These are phyloP conservation scores for Tinospora cordifolia DNA, from an alignment of 164 flowering plant species.

Conservation along the genomic window DNA sequence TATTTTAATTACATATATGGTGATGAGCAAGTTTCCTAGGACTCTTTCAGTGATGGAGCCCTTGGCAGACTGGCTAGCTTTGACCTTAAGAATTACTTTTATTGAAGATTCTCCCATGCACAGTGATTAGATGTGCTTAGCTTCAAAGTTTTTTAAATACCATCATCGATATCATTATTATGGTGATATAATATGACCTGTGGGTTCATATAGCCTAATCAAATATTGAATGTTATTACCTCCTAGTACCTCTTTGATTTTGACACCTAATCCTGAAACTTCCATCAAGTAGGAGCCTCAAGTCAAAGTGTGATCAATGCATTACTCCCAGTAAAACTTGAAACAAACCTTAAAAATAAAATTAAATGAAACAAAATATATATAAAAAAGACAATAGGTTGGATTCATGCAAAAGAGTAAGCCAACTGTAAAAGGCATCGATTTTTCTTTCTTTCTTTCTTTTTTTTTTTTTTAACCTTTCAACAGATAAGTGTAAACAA, in stretches of 20 bases:
- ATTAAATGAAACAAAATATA: no score
- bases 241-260: not conserved
- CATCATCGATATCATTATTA: constrained; percentile 9
- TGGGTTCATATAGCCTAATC: constrained; percentile 1
- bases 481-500: not conserved
- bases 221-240: not conserved
- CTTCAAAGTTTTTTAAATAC: constrained; percentile 6
- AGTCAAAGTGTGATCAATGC: not conserved
- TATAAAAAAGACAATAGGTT: no score
- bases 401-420: not conserved
- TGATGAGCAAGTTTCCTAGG: not conserved
- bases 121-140: constrained; percentile 11
- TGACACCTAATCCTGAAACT: constrained; percentile 5
- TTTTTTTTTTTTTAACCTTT: no score
- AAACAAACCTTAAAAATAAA: not conserved
- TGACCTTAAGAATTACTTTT: constrained; percentile 1
- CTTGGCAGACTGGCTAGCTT: not conserved
- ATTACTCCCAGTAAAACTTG: not conserved
- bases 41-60: constrained; percentile 11
- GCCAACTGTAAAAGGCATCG: not conserved
- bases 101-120: constrained; percentile 1
- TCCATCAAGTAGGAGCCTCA: not conserved
- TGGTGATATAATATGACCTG: constrained; percentile 1
- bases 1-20: not conserved
- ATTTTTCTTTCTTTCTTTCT: not conserved